Evolutionary conservation across 2,329 filamentous ascomycete species (phyloP), one percentile per base, ranked within the genome.

Genomic region (Cladosporium phlei): DNA sequence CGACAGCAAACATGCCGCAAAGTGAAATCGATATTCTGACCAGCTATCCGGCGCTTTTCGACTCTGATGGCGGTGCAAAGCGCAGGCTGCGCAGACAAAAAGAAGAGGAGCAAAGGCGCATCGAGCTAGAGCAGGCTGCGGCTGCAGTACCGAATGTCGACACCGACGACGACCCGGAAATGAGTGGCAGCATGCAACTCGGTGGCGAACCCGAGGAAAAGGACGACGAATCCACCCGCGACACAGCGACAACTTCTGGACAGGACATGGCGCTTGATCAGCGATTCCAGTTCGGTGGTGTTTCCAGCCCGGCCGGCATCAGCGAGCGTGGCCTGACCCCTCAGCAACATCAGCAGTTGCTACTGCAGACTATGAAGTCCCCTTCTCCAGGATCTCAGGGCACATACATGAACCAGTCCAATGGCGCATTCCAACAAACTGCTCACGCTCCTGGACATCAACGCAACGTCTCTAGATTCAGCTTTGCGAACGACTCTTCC

Each of bases 171-270:
- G 84, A 85, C 47, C 80, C 82, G 1, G 89, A 93, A 66, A 60
- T 61, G 51, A 86, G 86, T 55, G 87, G 86, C 11, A 97, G 91
- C 63, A 74, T 93, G 48, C 90, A 94, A 49, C 76, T 97, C 14
- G 91, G 91, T 48, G 91, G 91, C 33, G 91, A 97, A 63, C 91
- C 91, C 0, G 91, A 97, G 63, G 88, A 95, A 55, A 76, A 79
- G 5, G 62, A 63, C 52, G 65, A 37, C 77, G 75, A 77, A 33
- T 77, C 79, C 49, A 77, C 51, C 78, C 82, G 39, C 79, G 81
- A 49, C 49, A 80, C 79, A 10, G 82, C 88, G 6, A 88, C 89
- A 58, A 83, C 86, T 2, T 87, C 89, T 8, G 54, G 50, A 24
- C 55, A 55, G 37, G 60, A 64, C 10, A 57, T 54, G 16, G 46